Conservation (phyloP, 306 rosid genomes). For the Cyclanthera cordifolia region DNA sequence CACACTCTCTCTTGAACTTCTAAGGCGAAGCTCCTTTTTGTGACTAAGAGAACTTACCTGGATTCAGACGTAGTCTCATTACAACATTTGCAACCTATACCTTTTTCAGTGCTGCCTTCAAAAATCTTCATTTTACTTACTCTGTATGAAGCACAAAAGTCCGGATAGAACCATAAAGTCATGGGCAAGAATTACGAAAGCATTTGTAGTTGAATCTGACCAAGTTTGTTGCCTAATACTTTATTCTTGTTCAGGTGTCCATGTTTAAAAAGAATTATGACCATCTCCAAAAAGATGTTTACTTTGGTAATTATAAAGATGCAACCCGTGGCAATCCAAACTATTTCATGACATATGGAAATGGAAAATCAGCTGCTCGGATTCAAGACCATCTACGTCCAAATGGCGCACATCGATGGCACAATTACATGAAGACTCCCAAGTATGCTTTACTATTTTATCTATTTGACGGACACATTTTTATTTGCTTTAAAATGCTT, state of each 20-base stretch:
- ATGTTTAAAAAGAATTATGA: constrained; percentile 97
- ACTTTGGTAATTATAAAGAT: constrained; percentile 80
- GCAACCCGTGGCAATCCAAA: constrained; percentile 96
- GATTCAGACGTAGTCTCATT: not conserved
- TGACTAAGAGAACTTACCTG: too few species aligned
- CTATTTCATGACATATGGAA: constrained; percentile 89
- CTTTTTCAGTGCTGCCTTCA: not conserved
- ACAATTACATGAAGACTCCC: constrained; percentile 89
- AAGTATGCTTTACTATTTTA: constrained; percentile 35
- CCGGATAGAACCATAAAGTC: not conserved
- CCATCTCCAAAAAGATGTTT: constrained; percentile 86
- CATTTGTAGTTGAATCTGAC: not conserved
- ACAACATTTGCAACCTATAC: not conserved
- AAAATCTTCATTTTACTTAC: not conserved
- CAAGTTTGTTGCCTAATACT: constrained; percentile 1
- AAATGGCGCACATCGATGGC: constrained; percentile 99
- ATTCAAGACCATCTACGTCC: constrained; percentile 94
- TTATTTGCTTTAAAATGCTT: not conserved
- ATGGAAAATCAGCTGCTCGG: constrained; percentile 97
- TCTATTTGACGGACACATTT: constrained; percentile 10
- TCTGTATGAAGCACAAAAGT: not conserved
- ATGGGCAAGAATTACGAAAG: not conserved
- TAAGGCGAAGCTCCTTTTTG: too few species aligned
- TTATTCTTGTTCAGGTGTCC: constrained; percentile 51
- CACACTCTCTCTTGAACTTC: too few species aligned